phyloP scores from a whole-genome alignment of 306 rosid genomes.

The Corylus americana region DNA sequence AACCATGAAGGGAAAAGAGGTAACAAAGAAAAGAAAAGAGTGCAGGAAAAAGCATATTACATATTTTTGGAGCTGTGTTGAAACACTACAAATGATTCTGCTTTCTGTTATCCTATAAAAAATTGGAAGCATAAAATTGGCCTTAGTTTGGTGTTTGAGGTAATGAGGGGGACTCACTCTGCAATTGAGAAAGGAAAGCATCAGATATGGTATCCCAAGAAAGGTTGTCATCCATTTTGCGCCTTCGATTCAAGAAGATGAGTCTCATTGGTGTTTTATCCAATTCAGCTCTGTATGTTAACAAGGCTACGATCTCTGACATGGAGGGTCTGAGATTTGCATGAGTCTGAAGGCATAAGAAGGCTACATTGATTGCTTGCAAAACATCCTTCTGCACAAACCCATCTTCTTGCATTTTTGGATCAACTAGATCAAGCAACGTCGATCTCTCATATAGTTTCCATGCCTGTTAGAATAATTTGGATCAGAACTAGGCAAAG shows the following conservation, averaged over 20 bases:
- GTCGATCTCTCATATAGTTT: conserved; percentile 59
- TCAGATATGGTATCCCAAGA: conserved; percentile 61
- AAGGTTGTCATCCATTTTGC: conserved; percentile 35
- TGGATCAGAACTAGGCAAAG: not conserved
- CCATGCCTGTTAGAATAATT: conserved; percentile 59
- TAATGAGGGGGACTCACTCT: conserved; percentile 40
- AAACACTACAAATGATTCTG: not conserved
- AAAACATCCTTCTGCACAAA: conserved; percentile 54
- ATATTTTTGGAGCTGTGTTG: not conserved
- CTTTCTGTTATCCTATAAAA: not conserved
- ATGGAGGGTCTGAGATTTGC: conserved; percentile 74
- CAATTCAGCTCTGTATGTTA: conserved; percentile 61
- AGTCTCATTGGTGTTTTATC: conserved; percentile 58
- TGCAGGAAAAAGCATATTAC: not conserved
- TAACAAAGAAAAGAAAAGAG: not conserved
- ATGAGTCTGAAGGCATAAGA: conserved; percentile 74
- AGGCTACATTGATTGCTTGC: conserved; percentile 72
- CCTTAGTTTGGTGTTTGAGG: conserved; percentile 24
- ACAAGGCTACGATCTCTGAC: conserved; percentile 77
- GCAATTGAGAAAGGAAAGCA: conserved; percentile 41
- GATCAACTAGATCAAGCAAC: conserved; percentile 61
- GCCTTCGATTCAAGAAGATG: conserved; percentile 54
- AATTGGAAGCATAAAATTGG: not conserved
- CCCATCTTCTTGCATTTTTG: conserved; percentile 52
- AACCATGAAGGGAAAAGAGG: not conserved